Evolutionary conservation across 306 rosid species (phyloP).

Genomic region (Gastrolobium villosum): DNA sequence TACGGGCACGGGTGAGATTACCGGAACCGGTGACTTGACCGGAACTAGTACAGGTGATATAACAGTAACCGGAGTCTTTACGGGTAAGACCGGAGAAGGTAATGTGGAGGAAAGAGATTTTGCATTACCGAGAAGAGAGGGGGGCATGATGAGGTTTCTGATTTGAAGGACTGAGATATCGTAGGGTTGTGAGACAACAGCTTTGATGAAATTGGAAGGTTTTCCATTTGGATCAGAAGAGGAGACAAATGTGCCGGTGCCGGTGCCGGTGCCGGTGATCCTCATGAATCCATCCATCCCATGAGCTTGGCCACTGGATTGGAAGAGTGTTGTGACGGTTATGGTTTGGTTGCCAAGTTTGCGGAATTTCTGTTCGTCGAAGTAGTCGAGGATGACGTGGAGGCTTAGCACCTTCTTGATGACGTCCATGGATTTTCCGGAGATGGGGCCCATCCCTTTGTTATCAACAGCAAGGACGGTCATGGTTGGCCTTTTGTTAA

Average conservation of each 20-base stretch:
- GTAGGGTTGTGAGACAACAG: slow-evolving; percentile 45
- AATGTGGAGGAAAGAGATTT: background rate
- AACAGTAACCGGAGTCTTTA: background rate
- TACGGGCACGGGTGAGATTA: background rate
- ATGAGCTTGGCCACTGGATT: slow-evolving; percentile 37
- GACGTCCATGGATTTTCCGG: slow-evolving; percentile 52
- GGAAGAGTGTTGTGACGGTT: slow-evolving; percentile 47
- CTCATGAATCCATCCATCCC: slow-evolving; percentile 49
- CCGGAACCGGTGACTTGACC: background rate
- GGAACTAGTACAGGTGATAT: background rate
- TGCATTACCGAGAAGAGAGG: background rate
- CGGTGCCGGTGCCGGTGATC: slow-evolving; percentile 4
- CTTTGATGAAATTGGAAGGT: slow-evolving; percentile 31
- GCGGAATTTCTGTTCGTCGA: slow-evolving; percentile 37
- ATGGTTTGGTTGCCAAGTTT: background rate
- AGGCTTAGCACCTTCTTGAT: slow-evolving; percentile 51
- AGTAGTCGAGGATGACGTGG: slow-evolving; percentile 54
- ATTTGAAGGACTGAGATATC: slow-evolving; percentile 56
- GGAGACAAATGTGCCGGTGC: slow-evolving; percentile 40
- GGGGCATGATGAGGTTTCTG: slow-evolving; percentile 46
- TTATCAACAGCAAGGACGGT: slow-evolving; percentile 59
- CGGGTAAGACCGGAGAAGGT: background rate
- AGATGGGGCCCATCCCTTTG: slow-evolving; percentile 38
- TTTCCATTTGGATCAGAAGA: background rate
- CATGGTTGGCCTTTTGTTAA: slow-evolving; percentile 30